Base-by-base conservation (phyloP, 164 flowering plant genomes). In the Euptelea pleiosperma region DNA sequence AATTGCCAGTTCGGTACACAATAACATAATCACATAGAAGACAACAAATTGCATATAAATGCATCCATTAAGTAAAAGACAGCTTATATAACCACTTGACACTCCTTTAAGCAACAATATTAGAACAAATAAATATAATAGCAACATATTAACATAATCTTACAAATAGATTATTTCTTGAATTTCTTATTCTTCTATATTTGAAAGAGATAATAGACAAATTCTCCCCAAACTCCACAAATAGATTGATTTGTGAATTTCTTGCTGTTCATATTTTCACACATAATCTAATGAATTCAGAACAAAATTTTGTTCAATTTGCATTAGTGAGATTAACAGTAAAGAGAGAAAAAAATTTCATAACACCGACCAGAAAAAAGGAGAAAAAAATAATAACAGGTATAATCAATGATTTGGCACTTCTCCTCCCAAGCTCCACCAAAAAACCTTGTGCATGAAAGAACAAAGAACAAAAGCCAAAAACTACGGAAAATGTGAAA, bases 351-450 rank as follows among this genome's bases (percentile, higher is more conserved):
- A 2, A 53, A 8, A 37, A 21, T 16, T n/a, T n/a, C n/a, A n/a
- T n/a, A n/a, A n/a, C n/a, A n/a, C n/a, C n/a, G n/a, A n/a, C n/a
- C n/a, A n/a, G n/a, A n/a, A n/a, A n/a, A n/a, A n/a, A n/a, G n/a
- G n/a, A n/a, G n/a, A 52, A 21, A 30, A 29, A 59, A 52, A 14
- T 8, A 25, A 14, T 25, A 21, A 16, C 15, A 55, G n/a, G n/a
- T n/a, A n/a, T n/a, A 1, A 26, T 40, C 36, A 43, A 60, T 34
- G 50, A 34, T 28, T 24, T 46, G 35, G 15, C 39, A 30, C 43
- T 46, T 42, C 58, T 60, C n/a, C 11, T 24, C 53, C 9, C 24
- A 58, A 60, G 57, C 37, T 58, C 58, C 46, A 30, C 65, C 55
- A 65, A 63, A 43, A 66, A 62, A 19, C 46, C 50, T 21, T 8